Base-by-base conservation (phyloP, 2,329 filamentous ascomycete species). In the Zelopaecilomyces penicillatus region DNA sequence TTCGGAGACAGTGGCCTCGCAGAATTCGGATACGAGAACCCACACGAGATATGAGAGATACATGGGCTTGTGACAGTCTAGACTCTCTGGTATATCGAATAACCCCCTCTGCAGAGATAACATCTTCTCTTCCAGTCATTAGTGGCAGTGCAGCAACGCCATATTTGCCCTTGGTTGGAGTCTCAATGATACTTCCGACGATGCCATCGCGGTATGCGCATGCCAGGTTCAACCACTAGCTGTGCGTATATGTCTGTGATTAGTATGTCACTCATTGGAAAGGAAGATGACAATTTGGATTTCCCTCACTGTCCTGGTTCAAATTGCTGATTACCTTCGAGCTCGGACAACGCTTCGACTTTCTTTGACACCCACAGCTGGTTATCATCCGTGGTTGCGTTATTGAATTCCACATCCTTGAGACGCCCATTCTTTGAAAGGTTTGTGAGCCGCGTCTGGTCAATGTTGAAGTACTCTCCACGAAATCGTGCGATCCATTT, bases 141-240 rank as follows among this genome's bases (percentile, higher is more conserved):
- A 80, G 62, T 0, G 75, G 72, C n/a, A 80, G 57, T 1, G 70
- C 66, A 3, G 66, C 61, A 39, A 69, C 60, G 6, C 68, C 67
- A 48, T 74, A 74, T 33, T 61, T 61, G 5, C 70, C 69, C 45
- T 63, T 69, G 7, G 73, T 74, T 0, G 71, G 64, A 10, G 51
- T 66, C 50, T 76, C 71, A 3, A 59, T 50, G 9, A 65, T 64
- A 42, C 61, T 67, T 6, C 61, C 64, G 6, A 77, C 67, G 12
- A 80, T 73, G 19, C 76, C 75, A 51, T 80, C 76, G 29, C 74
- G 68, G 47, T 72, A 64, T 2, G 74, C 76, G 51, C 75, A 78
- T 32, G 73, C 69, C 30, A 78, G 62, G 43, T 76, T 75, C 12
- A 76, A 57, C 74, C 76, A 80, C 76, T 73, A 81, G 44, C 76